phyloP scores from a whole-genome alignment of 331 rosid genomes.

The Phaseolus coccineus region DNA sequence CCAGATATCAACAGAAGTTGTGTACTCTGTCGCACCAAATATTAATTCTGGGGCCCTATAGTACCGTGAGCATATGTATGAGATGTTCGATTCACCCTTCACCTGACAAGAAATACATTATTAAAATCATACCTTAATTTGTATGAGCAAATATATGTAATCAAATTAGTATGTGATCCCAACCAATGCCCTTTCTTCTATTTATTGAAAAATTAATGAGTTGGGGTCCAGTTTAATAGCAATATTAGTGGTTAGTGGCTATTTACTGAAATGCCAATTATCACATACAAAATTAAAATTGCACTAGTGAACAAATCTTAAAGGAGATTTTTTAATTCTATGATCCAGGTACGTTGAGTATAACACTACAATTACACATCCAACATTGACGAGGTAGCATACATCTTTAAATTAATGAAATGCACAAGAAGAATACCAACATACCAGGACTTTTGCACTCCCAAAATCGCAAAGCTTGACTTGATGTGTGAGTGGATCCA shows the following conservation, averaged over 20 bases:
- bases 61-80: slow-evolving; percentile 95
- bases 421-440: slow-evolving; percentile 40
- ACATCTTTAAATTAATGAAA: slow-evolving; percentile 9
- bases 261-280: slow-evolving; percentile 25
- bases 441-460: slow-evolving; percentile 96
- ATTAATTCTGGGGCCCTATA: slow-evolving; percentile 98
- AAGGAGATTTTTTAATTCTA: slow-evolving; percentile 25
- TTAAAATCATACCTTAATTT: slow-evolving; percentile 15
- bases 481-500: slow-evolving; percentile 93
- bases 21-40: slow-evolving; percentile 97
- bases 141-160: slow-evolving; percentile 28
- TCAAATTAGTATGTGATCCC: slow-evolving; percentile 28
- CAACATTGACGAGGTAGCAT: background rate
- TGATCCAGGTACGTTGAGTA: slow-evolving; percentile 13
- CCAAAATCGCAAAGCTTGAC: slow-evolving; percentile 97
- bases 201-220: slow-evolving; percentile 22
- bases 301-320: slow-evolving; percentile 20
- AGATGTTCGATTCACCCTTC: slow-evolving; percentile 88
- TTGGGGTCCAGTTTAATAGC: slow-evolving; percentile 28
- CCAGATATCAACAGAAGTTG: slow-evolving; percentile 94
- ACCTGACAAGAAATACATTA: slow-evolving; percentile 60
- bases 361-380: background rate
- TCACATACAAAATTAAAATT: slow-evolving; percentile 25
- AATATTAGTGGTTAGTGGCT: background rate
- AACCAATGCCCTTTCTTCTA: slow-evolving; percentile 21